Conservation (phyloP, 1,284 basidiomycete genomes). For the Agroathelia rolfsii region DNA sequence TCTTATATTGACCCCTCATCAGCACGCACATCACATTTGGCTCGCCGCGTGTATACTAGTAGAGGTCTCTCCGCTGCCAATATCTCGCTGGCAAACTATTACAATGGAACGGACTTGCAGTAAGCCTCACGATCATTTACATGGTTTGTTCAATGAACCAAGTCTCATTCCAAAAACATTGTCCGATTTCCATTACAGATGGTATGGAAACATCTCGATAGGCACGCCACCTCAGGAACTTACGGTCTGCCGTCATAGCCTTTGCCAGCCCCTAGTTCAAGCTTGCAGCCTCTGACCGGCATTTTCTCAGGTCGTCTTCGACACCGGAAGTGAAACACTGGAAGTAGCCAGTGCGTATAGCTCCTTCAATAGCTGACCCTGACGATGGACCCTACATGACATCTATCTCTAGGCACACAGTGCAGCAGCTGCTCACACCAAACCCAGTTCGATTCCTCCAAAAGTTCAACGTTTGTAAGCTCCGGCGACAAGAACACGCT, state of each 20-base stretch:
- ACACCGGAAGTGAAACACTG: constrained; percentile 38
- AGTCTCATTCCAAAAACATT: too few species aligned
- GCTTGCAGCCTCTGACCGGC: neutral
- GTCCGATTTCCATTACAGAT: too few species aligned
- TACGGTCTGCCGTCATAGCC: constrained; percentile 20
- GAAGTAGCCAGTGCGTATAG: constrained; percentile 36
- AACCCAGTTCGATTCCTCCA: constrained; percentile 34
- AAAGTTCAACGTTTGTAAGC: constrained; percentile 41
- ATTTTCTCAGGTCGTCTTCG: constrained; percentile 35
- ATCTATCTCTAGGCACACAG: constrained; percentile 27
- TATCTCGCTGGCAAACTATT: constrained; percentile 40
- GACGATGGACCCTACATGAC: neutral
- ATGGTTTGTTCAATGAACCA: constrained; percentile 7
- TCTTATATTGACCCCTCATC: too few species aligned
- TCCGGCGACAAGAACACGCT: constrained; percentile 28
- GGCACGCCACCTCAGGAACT: constrained; percentile 38
- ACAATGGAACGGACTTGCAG: constrained; percentile 45
- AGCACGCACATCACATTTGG: too few species aligned
- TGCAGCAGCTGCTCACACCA: constrained; percentile 36
- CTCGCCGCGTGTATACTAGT: constrained; percentile 8
- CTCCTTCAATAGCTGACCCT: constrained; percentile 2
- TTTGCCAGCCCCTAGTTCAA: too few species aligned
- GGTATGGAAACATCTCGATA: constrained; percentile 42
- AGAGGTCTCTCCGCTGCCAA: constrained; percentile 28
- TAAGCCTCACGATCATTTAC: constrained; percentile 16